A percentile compares a stretch with the other conserved stretches of the same genome.
Conservation (phyloP, 345 rosid genomes). For the Leavenworthia alabamica region DNA sequence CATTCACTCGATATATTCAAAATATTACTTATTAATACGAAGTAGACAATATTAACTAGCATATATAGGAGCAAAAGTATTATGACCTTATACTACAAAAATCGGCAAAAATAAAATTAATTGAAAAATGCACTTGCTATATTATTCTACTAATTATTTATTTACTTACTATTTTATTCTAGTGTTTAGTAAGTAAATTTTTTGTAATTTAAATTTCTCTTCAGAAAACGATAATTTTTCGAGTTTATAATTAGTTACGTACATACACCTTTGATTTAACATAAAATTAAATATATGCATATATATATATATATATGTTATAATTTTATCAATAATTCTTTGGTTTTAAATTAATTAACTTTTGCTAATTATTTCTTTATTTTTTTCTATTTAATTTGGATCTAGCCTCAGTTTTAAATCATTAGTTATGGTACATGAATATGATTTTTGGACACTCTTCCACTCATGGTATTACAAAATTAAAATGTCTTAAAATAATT, state of each 20-base stretch:
- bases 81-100: too few relatives aligned
- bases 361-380: neutral
- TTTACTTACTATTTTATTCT: too few relatives aligned
- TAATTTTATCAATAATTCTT: neutral
- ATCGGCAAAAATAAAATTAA: too few relatives aligned
- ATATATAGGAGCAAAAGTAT: slow-evolving; percentile 10
- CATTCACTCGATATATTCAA: neutral
- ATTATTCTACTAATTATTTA: neutral
- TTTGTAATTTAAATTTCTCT: neutral
- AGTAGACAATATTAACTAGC: neutral
- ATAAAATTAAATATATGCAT: too few relatives aligned
- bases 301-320: too few relatives aligned
- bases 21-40: slow-evolving; percentile 14
- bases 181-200: neutral
- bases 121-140: too few relatives aligned
- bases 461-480: neutral
- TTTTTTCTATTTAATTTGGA: neutral
- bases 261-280: neutral
- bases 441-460: neutral
- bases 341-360: neutral
- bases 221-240: neutral
- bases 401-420: neutral
- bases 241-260: neutral
- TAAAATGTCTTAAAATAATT: neutral
- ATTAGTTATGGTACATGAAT: neutral